phyloP scores from a whole-genome alignment of 1,139 yeast species.

The Chernovozyma aurita region DNA sequence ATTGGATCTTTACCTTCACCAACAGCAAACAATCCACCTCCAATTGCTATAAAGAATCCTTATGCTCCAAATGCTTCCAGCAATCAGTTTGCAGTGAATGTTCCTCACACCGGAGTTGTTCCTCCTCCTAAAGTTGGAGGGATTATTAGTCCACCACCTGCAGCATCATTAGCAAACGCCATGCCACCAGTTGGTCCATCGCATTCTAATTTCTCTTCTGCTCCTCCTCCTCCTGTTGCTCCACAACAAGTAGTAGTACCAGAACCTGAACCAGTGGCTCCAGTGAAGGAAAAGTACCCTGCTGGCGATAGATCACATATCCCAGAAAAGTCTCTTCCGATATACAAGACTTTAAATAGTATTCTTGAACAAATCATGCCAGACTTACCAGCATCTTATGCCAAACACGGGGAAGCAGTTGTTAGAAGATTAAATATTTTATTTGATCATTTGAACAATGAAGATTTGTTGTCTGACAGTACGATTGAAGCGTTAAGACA shows the following conservation, averaged over 20 bases:
- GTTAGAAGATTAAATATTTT: slow-evolving; percentile 75
- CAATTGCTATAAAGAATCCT: slow-evolving; percentile 40
- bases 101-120: slow-evolving; percentile 8
- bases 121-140: slow-evolving; percentile 16
- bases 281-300: slow-evolving; percentile 44
- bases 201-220: slow-evolving; percentile 9
- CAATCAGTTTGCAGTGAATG: slow-evolving; percentile 1
- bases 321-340: slow-evolving; percentile 53
- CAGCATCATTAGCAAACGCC: slow-evolving; percentile 12
- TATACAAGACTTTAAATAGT: slow-evolving; percentile 50
- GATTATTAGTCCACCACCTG: slow-evolving; percentile 23
- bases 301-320: slow-evolving; percentile 72
- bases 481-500: slow-evolving; percentile 51
- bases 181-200: slow-evolving; percentile 17
- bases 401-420: slow-evolving; percentile 74
- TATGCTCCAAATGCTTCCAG: slow-evolving; percentile 27
- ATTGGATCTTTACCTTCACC: slow-evolving; percentile 5
- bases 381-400: slow-evolving; percentile 67
- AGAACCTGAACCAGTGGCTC: slow-evolving; percentile 9
- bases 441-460: slow-evolving; percentile 76
- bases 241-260: slow-evolving; percentile 10
- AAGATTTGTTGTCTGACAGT: slow-evolving; percentile 57
- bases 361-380: slow-evolving; percentile 67
- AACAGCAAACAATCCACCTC: slow-evolving; percentile 5
- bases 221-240: slow-evolving; percentile 17